A percentile compares a stretch with the other conserved stretches of the same genome.
These are phyloP conservation scores for Taphrina betulina DNA, from an alignment of 1,139 yeast species.

Conservation along the genomic window DNA sequence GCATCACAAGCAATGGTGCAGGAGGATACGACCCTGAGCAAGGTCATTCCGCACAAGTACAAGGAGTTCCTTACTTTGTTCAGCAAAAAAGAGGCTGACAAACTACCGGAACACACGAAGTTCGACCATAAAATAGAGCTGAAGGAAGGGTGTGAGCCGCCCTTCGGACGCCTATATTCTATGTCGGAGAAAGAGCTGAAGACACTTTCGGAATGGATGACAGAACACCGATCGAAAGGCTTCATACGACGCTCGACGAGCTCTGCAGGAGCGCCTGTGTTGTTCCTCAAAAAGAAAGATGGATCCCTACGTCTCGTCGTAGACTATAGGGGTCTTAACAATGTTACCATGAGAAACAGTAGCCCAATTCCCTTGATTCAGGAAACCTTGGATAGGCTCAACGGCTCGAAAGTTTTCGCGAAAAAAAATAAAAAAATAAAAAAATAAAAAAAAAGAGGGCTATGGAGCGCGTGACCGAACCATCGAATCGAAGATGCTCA, in stretches of 20 bases:
- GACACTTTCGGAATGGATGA: neutral
- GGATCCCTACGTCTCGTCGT: constrained; percentile 14
- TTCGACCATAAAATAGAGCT: neutral
- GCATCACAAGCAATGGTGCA: neutral
- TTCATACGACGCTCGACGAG: constrained; percentile 5
- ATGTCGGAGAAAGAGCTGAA: neutral
- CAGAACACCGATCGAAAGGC: constrained; percentile 8
- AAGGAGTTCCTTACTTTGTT: neutral
- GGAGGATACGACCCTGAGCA: neutral
- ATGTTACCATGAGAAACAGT: constrained; percentile 12
- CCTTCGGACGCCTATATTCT: neutral
- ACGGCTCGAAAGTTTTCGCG: constrained; percentile 7
- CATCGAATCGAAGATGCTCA: neutral
- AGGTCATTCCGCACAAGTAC: neutral
- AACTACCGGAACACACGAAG: neutral
- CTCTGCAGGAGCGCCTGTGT: constrained; percentile 15
- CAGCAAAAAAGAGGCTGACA: neutral
- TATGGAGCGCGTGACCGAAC: too few relatives aligned
- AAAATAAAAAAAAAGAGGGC: too few relatives aligned
- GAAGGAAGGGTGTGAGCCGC: neutral
- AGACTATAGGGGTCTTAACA: constrained; percentile 17
- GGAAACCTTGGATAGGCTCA: neutral
- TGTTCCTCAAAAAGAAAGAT: constrained; percentile 27
- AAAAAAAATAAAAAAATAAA: neutral
- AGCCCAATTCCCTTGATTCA: constrained; percentile 21